A percentile compares a stretch with the other conserved stretches of the same genome.
phyloP scores from a whole-genome alignment of 2,329 filamentous ascomycete genomes.

The Colletotrichum lupini region DNA sequence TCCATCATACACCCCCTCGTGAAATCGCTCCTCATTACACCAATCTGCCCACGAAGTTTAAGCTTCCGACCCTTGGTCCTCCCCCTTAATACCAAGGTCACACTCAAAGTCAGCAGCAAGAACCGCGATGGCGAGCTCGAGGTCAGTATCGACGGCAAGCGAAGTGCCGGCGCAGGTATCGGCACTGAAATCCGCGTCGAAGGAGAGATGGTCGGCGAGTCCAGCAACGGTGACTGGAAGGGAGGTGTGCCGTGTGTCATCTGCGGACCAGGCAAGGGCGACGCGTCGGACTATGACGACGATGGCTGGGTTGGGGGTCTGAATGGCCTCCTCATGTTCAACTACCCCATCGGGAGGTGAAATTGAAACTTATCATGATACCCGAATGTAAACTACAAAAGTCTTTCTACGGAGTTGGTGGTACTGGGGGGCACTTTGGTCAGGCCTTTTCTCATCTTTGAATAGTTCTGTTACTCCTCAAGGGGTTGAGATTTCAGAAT shows the following conservation, averaged over 20 bases:
- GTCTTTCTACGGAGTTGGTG: constrained; percentile 32
- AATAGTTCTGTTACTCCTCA: not conserved
- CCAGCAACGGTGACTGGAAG: constrained; percentile 60
- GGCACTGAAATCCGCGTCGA: constrained; percentile 90
- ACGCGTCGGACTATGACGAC: constrained; percentile 68
- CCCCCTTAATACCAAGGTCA: constrained; percentile 86
- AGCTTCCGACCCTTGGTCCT: constrained; percentile 93
- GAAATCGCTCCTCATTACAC: constrained; percentile 87
- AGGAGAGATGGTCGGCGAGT: constrained; percentile 79
- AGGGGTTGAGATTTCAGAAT: not conserved
- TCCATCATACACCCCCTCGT: constrained; percentile 95
- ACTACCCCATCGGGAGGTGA: constrained; percentile 84
- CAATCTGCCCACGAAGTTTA: constrained; percentile 91
- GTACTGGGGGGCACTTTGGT: not conserved
- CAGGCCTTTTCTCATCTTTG: not conserved
- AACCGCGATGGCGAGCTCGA: constrained; percentile 82
- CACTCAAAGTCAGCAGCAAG: constrained; percentile 82
- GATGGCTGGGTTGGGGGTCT: constrained; percentile 97
- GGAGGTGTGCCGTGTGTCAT: constrained; percentile 95
- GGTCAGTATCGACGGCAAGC: constrained; percentile 82
- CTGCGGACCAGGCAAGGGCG: constrained; percentile 62
- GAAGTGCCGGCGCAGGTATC: constrained; percentile 74
- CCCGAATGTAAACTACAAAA: constrained; percentile 30
- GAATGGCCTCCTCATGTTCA: constrained; percentile 95
- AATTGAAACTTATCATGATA: constrained; percentile 25